phyloP scores from a whole-genome alignment of 176 grass and related monocot genomes.

The Dactylis glomerata region DNA sequence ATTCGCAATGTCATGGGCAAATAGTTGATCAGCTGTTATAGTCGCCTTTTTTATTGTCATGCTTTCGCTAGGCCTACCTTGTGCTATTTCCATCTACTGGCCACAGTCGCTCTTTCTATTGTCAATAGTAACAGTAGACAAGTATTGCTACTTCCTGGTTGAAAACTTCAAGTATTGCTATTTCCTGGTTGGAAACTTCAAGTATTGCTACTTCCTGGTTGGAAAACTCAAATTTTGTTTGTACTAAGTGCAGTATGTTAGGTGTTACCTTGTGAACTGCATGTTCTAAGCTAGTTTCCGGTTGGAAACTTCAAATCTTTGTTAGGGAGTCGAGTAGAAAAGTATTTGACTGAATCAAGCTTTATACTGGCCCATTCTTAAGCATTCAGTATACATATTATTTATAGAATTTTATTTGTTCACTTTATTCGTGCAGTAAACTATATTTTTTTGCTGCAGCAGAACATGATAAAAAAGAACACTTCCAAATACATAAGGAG shows the following conservation, averaged over 20 bases:
- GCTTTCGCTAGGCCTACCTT: too few species aligned
- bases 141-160: not conserved
- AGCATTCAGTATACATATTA: too few species aligned
- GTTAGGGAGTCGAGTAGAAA: not conserved
- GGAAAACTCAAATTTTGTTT: not conserved
- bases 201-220: not conserved
- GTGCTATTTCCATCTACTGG: not conserved
- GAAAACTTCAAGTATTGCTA: not conserved
- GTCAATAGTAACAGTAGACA: not conserved
- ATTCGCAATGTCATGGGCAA: too few species aligned
- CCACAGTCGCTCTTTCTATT: not conserved
- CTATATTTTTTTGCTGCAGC: too few species aligned
- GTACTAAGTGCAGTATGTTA: not conserved
- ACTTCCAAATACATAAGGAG: too few species aligned
- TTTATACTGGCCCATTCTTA: too few species aligned
- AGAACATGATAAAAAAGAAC: too few species aligned
- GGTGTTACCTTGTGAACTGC: not conserved
- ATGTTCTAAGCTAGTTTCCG: not conserved
- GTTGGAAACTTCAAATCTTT: not conserved
- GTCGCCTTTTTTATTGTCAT: too few species aligned
- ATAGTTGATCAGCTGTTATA: too few species aligned
- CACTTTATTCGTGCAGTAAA: too few species aligned
- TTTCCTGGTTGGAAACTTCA: not conserved
- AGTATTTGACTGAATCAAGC: not conserved
- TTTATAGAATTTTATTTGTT: too few species aligned